phyloP scores from a whole-genome alignment of 225 moss, liverwort and hornwort genomes.

The Marchantia paleacea region DNA sequence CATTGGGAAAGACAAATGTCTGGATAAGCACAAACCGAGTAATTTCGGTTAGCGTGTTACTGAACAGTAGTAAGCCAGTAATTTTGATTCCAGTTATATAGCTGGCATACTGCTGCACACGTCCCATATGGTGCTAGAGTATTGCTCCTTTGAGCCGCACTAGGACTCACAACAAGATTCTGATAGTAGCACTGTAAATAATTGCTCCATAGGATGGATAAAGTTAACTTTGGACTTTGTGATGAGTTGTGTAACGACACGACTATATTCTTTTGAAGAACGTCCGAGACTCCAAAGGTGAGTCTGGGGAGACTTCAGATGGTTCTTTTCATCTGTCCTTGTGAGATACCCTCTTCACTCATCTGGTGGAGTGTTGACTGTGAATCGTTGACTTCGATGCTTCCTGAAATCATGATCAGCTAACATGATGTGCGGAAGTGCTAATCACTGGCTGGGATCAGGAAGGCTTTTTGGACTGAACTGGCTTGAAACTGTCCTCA shows the following conservation, averaged over 20 bases:
- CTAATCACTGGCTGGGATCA: not conserved
- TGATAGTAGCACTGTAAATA: conserved; percentile 1
- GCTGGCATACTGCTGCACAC: not conserved
- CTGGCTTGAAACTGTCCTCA: too few species aligned
- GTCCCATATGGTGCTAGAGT: not conserved
- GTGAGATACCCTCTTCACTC: not conserved
- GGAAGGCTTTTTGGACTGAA: too few species aligned
- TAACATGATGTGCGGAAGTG: not conserved
- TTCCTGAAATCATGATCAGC: too few species aligned
- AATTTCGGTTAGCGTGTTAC: not conserved
- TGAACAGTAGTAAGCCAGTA: not conserved
- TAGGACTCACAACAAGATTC: not conserved
- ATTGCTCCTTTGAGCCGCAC: not conserved
- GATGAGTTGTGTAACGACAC: not conserved
- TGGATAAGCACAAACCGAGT: not conserved
- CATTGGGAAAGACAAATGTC: not conserved
- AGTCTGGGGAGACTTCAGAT: not conserved
- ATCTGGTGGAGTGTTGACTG: not conserved
- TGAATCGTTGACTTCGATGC: not conserved
- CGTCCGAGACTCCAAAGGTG: not conserved
- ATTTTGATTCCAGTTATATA: not conserved
- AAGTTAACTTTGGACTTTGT: not conserved
- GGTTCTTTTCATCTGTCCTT: not conserved
- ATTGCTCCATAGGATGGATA: not conserved
- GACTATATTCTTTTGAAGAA: not conserved